phyloP scores from a whole-genome alignment of 768 basidiomycete genomes.

The Leccinum boreale region DNA sequence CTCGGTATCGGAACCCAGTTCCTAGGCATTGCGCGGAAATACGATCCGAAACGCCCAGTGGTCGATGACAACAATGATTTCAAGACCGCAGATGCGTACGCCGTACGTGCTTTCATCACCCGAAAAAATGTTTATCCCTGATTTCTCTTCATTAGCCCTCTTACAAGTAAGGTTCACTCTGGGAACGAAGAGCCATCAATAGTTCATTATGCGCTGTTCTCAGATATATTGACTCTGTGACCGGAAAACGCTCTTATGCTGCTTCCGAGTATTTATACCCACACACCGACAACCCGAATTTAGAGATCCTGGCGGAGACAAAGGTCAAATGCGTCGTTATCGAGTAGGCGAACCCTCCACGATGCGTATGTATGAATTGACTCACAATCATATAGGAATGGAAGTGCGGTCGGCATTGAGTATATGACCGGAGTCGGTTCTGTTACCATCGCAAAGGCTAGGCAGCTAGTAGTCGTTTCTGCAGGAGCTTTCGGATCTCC shows the following conservation, averaged over 20 bases:
- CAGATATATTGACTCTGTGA: constrained; percentile 3
- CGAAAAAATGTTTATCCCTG: background rate
- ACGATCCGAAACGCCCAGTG: constrained; percentile 44
- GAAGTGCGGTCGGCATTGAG: constrained; percentile 2
- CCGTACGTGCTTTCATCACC: constrained; percentile 12
- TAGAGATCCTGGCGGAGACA: background rate
- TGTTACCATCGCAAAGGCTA: background rate
- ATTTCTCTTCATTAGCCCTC: constrained; percentile 6
- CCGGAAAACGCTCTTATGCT: constrained; percentile 2
- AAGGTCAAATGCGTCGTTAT: constrained; percentile 4
- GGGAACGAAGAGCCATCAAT: background rate
- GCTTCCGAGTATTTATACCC: constrained; percentile 4
- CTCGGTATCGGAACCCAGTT: constrained; percentile 38
- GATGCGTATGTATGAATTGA: background rate
- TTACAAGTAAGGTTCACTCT: constrained; percentile 16
- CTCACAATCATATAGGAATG: background rate
- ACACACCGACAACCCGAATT: background rate
- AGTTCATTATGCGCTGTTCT: background rate
- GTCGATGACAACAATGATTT: constrained; percentile 51
- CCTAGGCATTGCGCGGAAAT: constrained; percentile 41
- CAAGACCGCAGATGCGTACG: constrained; percentile 22
- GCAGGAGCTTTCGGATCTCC: constrained; percentile 7
- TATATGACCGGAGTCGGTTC: background rate
- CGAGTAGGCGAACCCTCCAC: background rate
- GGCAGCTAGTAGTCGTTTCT: background rate